Evolutionary conservation across 2,329 filamentous ascomycete species (phyloP).

Genomic region (Aspergillus costaricaensis): DNA sequence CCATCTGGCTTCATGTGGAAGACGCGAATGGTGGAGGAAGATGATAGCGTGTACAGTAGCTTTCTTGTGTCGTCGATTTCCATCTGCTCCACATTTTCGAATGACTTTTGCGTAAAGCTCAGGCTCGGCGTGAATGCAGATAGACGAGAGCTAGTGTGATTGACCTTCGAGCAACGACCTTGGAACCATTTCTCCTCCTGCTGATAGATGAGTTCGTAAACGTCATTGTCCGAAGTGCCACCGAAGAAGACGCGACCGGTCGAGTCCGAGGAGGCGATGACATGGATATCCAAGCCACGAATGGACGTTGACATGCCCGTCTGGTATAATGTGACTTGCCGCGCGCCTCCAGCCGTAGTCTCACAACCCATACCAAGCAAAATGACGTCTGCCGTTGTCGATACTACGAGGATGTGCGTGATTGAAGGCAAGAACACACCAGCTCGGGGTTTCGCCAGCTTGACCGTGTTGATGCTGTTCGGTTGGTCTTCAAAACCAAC

Average conservation of each 20-base stretch:
- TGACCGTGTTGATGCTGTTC: slow-evolving; percentile 87
- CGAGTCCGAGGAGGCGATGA: slow-evolving; percentile 74
- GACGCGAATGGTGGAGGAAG: slow-evolving; percentile 81
- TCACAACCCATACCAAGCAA: slow-evolving; percentile 77
- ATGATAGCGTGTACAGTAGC: slow-evolving; percentile 88
- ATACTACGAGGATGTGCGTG: slow-evolving; percentile 84
- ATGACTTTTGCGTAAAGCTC: slow-evolving; percentile 47
- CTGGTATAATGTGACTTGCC: slow-evolving; percentile 76
- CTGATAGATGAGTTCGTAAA: slow-evolving; percentile 94
- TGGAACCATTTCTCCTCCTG: slow-evolving; percentile 98
- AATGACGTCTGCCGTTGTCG: slow-evolving; percentile 80
- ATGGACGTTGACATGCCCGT: slow-evolving; percentile 82
- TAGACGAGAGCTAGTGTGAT: slow-evolving; percentile 78
- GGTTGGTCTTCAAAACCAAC: slow-evolving; percentile 89
- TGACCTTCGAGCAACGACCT: slow-evolving; percentile 81
- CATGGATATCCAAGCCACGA: slow-evolving; percentile 72
- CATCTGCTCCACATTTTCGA: slow-evolving; percentile 73
- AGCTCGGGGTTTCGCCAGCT: slow-evolving; percentile 77
- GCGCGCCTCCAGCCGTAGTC: slow-evolving; percentile 66
- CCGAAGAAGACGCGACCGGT: slow-evolving; percentile 93
- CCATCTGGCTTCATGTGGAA: slow-evolving; percentile 75
- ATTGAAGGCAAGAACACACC: slow-evolving; percentile 87
- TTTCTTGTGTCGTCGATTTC: slow-evolving; percentile 85
- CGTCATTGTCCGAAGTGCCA: slow-evolving; percentile 76
- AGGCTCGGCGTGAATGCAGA: slow-evolving; percentile 54